A percentile compares a stretch with the other conserved stretches of the same genome.
phyloP scores from a whole-genome alignment of 208 protist species.

The Zelonia costaricensis region DNA sequence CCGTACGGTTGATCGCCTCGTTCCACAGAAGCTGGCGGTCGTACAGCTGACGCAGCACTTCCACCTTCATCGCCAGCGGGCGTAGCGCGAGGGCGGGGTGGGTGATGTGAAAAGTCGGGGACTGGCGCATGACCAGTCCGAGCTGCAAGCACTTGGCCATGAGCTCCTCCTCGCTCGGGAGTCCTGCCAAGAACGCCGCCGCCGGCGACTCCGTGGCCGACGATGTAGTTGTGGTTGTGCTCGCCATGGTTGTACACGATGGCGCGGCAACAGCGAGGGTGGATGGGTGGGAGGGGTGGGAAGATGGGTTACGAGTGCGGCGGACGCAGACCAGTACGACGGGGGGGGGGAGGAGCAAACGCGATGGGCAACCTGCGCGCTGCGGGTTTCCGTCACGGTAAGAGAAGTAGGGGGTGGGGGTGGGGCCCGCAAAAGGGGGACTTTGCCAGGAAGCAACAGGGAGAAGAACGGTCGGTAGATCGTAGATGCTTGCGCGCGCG shows the following conservation, averaged over 20 bases:
- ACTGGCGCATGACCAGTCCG: conserved; percentile 72
- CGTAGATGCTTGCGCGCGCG: not conserved
- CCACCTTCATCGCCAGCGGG: conserved; percentile 40
- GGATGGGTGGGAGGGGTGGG: too few species aligned
- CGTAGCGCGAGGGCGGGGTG: conserved; percentile 70
- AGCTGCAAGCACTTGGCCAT: conserved; percentile 73
- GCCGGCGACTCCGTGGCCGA: not conserved
- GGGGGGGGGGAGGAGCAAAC: too few species aligned
- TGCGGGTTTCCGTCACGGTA: too few species aligned
- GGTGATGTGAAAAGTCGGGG: conserved; percentile 29
- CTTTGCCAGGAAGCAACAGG: too few species aligned
- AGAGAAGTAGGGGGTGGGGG: too few species aligned
- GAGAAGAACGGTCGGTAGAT: too few species aligned
- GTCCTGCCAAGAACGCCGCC: conserved; percentile 4
- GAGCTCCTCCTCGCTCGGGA: conserved; percentile 58
- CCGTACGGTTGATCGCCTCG: conserved; percentile 75
- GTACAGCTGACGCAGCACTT: conserved; percentile 45
- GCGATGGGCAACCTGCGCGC: too few species aligned
- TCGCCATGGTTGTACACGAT: not conserved
- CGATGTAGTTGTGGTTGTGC: not conserved
- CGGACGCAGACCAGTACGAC: too few species aligned
- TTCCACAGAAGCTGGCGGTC: conserved; percentile 75
- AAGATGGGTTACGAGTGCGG: too few species aligned
- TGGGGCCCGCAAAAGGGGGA: too few species aligned
- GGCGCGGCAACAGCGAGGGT: too few species aligned